These are phyloP conservation scores for Aspergillus campestris DNA, from an alignment of 495 filamentous ascomycete genomes.

Conservation along the genomic window DNA sequence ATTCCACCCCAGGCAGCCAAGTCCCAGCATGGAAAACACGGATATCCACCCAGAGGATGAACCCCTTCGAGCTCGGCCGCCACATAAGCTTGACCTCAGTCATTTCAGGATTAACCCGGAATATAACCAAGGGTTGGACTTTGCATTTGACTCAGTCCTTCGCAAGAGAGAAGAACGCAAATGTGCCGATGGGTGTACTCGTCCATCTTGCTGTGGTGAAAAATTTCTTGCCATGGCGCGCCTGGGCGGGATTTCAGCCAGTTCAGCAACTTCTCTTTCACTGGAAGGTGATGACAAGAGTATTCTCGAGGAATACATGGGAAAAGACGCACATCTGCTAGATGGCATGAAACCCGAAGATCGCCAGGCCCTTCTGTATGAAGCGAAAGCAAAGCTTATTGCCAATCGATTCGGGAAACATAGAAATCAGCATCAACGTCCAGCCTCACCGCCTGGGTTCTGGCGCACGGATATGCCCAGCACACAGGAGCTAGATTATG, in stretches of 20 bases:
- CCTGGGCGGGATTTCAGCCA: conserved; percentile 24
- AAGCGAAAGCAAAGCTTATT: conserved; percentile 58
- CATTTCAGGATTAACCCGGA: conserved; percentile 84
- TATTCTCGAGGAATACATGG: conserved; percentile 61
- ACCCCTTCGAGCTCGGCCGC: conserved; percentile 44
- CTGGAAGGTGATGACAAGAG: conserved; percentile 38
- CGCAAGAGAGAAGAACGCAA: conserved; percentile 65
- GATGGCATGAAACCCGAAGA: conserved; percentile 40
- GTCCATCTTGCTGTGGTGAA: conserved; percentile 67
- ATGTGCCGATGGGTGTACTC: conserved; percentile 70
- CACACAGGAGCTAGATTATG: conserved; percentile 65
- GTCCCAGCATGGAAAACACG: background rate
- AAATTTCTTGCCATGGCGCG: conserved; percentile 58
- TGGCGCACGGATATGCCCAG: conserved; percentile 84
- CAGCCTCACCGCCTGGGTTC: conserved; percentile 69
- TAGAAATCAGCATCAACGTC: conserved; percentile 61
- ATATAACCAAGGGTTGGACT: conserved; percentile 61
- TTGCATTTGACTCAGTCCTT: conserved; percentile 68
- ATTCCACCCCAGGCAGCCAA: background rate
- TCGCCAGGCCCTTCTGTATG: conserved; percentile 48
- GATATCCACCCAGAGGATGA: conserved; percentile 25
- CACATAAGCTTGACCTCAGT: conserved; percentile 42
- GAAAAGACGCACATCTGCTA: conserved; percentile 39
- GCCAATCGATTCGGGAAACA: conserved; percentile 70
- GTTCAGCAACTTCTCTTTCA: conserved; percentile 9